Percentiles rank a stretch among this genome's conserved stretches.
Conservation (phyloP, 345 rosid species). For the Salix arbutifolia region DNA sequence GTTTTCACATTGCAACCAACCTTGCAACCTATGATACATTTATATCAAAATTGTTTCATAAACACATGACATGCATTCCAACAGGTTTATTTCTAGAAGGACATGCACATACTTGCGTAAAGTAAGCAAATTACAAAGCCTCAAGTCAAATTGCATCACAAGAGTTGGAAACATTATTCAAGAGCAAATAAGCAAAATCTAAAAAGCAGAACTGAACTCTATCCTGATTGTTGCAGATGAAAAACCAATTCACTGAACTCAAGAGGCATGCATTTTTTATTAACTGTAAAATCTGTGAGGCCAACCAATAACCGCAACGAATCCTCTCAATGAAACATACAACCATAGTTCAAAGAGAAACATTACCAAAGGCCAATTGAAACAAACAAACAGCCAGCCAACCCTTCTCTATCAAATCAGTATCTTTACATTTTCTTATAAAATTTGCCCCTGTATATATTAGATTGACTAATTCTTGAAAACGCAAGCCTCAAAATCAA, state of each 20-base stretch:
- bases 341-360: slow-evolving; percentile 20
- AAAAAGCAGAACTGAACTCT: background rate
- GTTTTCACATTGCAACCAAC: background rate
- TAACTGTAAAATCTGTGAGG: slow-evolving; percentile 26
- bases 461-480: too few relatives aligned
- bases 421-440: too few relatives aligned
- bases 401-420: too few relatives aligned
- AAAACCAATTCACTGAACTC: background rate
- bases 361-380: slow-evolving; percentile 15
- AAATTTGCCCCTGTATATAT: too few relatives aligned
- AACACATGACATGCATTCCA: background rate
- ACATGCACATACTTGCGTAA: background rate
- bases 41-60: background rate
- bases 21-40: background rate
- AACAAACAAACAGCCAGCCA: slow-evolving; percentile 13
- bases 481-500: too few relatives aligned
- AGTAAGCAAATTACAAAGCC: background rate
- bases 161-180: background rate
- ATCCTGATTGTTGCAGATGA: background rate
- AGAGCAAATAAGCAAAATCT: background rate
- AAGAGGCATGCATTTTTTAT: slow-evolving; percentile 48
- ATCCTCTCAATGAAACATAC: slow-evolving; percentile 14
- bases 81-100: background rate
- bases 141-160: background rate
- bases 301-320: slow-evolving; percentile 22